phyloP scores from a whole-genome alignment of 2,329 filamentous ascomycete genomes.

The Lachnellula hyalina region DNA sequence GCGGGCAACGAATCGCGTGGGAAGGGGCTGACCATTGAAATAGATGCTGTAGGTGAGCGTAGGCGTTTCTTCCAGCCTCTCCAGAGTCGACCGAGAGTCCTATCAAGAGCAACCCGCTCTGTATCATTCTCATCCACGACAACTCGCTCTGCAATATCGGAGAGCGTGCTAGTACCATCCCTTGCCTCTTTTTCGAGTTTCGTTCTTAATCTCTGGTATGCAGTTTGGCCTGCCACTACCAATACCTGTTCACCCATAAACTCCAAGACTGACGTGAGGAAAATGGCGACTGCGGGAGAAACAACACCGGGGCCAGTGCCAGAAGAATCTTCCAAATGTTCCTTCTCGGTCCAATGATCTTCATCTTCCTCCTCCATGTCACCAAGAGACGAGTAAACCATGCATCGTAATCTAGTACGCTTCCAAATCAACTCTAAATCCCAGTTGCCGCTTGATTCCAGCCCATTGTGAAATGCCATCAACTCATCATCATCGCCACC shows the following conservation, averaged over 20 bases:
- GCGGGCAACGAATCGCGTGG: constrained; percentile 39
- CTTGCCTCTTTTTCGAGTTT: constrained; percentile 56
- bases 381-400: constrained; percentile 95
- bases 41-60: constrained; percentile 49
- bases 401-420: constrained; percentile 83
- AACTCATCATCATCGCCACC: constrained; percentile 71
- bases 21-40: constrained; percentile 41
- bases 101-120: constrained; percentile 86
- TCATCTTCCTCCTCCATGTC: constrained; percentile 98
- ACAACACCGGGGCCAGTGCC: constrained; percentile 58
- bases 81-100: constrained; percentile 85
- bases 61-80: constrained; percentile 89
- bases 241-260: constrained; percentile 89
- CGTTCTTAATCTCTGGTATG: constrained; percentile 61
- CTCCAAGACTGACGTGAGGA: constrained; percentile 90
- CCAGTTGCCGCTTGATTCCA: constrained; percentile 57
- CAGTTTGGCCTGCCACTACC: constrained; percentile 79
- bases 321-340: constrained; percentile 58
- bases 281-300: constrained; percentile 89
- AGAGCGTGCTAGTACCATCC: constrained; percentile 41
- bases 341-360: constrained; percentile 78
- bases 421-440: constrained; percentile 95
- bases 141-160: constrained; percentile 57
- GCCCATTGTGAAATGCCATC: constrained; percentile 47
- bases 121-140: constrained; percentile 89